Evolutionary conservation across 495 filamentous ascomycete species (phyloP), one percentile per base, ranked within the genome.

Genomic region (Hyphodiscus hymeniophilus): DNA sequence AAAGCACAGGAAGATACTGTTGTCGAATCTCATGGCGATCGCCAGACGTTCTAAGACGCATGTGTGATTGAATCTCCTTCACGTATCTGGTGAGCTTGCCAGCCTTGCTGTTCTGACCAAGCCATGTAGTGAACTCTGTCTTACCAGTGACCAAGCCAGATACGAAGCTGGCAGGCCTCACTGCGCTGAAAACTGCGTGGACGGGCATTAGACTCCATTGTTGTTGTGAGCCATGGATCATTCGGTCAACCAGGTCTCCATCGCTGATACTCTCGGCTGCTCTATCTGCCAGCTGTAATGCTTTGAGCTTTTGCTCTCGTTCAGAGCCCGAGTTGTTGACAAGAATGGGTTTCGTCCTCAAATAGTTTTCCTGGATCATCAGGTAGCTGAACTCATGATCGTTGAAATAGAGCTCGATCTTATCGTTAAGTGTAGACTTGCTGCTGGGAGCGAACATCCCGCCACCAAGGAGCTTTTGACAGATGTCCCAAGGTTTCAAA

Each of bases 321-420:
- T 58, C 52, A 13, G 52, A 43, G 17, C 26, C n/a, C 8, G 41
- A 22, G 13, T 22, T 22, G 12, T 43, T 28, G 26, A 24, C 41
- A 11, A 43, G 26, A 5, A 43, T 43, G 12, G 91, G 94, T 36
- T 75, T 83, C 0, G 89, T 89, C 45, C 77, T 82, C 3, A 99
- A 70, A 56, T 97, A 99, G 57, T 99, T 97, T 63, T 99, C 92
- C 61, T 99, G 91, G 49, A 99, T 78, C 94, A 99, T 97, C 42
- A 99, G 65, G 57, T 82, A 87, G 59, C 87, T 94, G 63, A 96
- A 91, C 57, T 99, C 92, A 57, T 96, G 91, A 55, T 99, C 92
- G 60, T 97, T 95, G 74, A 99, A 99, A 66, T 99, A 99, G 1
- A 99, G 80, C 66, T 97, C 90, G 48, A 89, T 89, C 69, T 99